Evolutionary conservation across 192 early-diverging fungal genomes (phyloP).

Genomic region (Endogone sp.): DNA sequence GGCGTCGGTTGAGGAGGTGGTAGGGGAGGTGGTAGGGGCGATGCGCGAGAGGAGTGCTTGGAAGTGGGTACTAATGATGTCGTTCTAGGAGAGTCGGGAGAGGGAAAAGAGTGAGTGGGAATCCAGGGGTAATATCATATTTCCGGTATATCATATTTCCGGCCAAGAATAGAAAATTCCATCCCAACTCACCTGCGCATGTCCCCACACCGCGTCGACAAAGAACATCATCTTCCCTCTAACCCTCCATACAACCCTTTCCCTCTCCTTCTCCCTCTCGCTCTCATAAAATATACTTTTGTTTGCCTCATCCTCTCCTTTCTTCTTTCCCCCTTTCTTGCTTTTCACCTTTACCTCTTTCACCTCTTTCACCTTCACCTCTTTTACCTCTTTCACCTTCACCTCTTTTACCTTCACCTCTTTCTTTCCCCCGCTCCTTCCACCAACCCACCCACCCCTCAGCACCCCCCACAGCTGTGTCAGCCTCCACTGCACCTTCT

Average conservation of each 20-base stretch:
- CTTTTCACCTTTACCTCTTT: too few species aligned
- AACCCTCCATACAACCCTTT: conserved; percentile 46
- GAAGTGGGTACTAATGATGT: not conserved
- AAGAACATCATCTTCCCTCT: conserved; percentile 64
- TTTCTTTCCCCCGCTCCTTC: not conserved
- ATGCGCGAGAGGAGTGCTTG: not conserved
- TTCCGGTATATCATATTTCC: too few species aligned
- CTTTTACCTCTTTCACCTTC: not conserved
- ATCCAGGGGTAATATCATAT: too few species aligned
- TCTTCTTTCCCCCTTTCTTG: not conserved
- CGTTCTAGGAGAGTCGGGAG: not conserved
- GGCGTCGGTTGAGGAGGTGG: too few species aligned
- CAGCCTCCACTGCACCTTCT: conserved; percentile 51
- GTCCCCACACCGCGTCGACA: conserved; percentile 65
- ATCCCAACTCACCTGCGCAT: conserved; percentile 56
- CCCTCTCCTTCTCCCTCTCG: conserved; percentile 25
- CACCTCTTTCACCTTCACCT: not conserved
- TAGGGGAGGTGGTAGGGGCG: too few species aligned
- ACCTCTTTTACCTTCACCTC: too few species aligned
- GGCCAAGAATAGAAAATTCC: not conserved
- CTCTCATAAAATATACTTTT: conserved; percentile 7
- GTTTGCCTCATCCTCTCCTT: conserved; percentile 5
- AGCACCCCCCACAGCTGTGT: conserved; percentile 33
- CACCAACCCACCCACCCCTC: conserved; percentile 13
- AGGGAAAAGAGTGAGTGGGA: too few species aligned